Conservation (phyloP, 2,329 filamentous ascomycete species). For the Trematosphaeria pertusa region DNA sequence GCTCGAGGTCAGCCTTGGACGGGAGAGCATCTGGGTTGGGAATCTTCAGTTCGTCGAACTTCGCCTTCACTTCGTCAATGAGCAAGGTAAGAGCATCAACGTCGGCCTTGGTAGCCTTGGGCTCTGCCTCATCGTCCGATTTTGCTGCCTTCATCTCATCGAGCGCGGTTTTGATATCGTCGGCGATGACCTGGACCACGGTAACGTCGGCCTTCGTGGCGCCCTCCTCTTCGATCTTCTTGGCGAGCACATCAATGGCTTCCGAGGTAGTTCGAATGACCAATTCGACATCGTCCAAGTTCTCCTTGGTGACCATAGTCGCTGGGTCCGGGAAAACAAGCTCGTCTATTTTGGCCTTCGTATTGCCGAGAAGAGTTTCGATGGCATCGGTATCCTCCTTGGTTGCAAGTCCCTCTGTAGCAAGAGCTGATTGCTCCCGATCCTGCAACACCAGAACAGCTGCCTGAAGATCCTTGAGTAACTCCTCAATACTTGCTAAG, state of each 20-base stretch:
- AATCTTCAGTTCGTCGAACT: slow-evolving; percentile 75
- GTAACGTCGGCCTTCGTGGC: slow-evolving; percentile 81
- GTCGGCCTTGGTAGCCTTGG: slow-evolving; percentile 79
- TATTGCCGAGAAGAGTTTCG: slow-evolving; percentile 87
- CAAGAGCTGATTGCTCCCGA: slow-evolving; percentile 27
- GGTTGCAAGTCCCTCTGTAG: slow-evolving; percentile 63
- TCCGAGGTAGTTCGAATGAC: slow-evolving; percentile 79
- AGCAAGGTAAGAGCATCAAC: slow-evolving; percentile 80
- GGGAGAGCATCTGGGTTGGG: slow-evolving; percentile 75
- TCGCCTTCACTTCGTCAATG: slow-evolving; percentile 83
- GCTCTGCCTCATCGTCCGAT: slow-evolving; percentile 60
- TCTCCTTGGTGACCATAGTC: slow-evolving; percentile 68
- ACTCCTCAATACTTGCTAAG: slow-evolving; percentile 53
- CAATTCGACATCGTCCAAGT: slow-evolving; percentile 68
- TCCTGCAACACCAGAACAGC: slow-evolving; percentile 53
- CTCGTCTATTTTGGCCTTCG: slow-evolving; percentile 86
- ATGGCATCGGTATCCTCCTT: slow-evolving; percentile 91
- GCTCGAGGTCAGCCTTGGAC: slow-evolving; percentile 76
- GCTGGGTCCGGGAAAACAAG: slow-evolving; percentile 71
- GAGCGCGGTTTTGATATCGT: slow-evolving; percentile 75
- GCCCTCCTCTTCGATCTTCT: slow-evolving; percentile 70
- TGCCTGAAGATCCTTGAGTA: slow-evolving; percentile 65
- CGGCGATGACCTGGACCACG: slow-evolving; percentile 77
- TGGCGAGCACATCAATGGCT: slow-evolving; percentile 69
- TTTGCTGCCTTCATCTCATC: slow-evolving; percentile 67